A percentile compares a stretch with the other conserved stretches of the same genome.
phyloP scores from a whole-genome alignment of 2,329 filamentous ascomycete genomes.

The Endothia cerciana region DNA sequence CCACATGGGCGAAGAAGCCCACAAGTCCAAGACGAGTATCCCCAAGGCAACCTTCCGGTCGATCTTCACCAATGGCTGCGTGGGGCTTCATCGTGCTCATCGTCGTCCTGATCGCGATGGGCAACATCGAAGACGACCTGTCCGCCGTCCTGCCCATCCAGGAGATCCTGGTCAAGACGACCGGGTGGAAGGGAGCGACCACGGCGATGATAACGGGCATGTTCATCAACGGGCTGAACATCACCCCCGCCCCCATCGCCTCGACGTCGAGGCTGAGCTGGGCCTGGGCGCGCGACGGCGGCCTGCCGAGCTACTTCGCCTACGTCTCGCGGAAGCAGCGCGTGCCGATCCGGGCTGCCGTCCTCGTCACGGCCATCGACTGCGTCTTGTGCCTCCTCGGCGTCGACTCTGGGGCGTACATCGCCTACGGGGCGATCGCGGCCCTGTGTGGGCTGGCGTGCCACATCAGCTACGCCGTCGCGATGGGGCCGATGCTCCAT shows the following conservation, averaged over 20 bases:
- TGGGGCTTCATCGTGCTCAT: conserved; percentile 46
- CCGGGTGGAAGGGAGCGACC: conserved; percentile 43
- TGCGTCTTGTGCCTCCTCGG: conserved; percentile 43
- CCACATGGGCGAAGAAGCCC: conserved; percentile 51
- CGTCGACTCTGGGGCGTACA: conserved; percentile 40
- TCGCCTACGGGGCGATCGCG: conserved; percentile 44
- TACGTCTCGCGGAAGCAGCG: conserved; percentile 37
- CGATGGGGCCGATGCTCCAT: conserved; percentile 30
- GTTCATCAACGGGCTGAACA: conserved; percentile 43
- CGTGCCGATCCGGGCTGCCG: conserved; percentile 43
- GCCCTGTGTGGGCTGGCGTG: conserved; percentile 35
- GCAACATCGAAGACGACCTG: conserved; percentile 40
- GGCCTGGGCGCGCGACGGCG: conserved; percentile 53
- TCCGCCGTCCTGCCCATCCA: conserved; percentile 46
- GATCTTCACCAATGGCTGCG: conserved; percentile 45
- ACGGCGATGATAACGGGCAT: conserved; percentile 46
- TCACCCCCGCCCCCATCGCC: conserved; percentile 47
- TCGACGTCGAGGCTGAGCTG: conserved; percentile 52
- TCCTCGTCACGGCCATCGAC: conserved; percentile 39
- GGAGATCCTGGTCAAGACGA: conserved; percentile 45
- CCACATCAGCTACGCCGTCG: conserved; percentile 30
- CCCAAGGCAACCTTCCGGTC: conserved; percentile 50
- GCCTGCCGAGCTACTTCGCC: conserved; percentile 32
- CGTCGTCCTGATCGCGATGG: conserved; percentile 48
- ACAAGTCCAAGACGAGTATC: conserved; percentile 49